These are phyloP conservation scores for Rhizopus sp. DNA, from an alignment of 371 early-diverging fungal genomes.

Conservation along the genomic window DNA sequence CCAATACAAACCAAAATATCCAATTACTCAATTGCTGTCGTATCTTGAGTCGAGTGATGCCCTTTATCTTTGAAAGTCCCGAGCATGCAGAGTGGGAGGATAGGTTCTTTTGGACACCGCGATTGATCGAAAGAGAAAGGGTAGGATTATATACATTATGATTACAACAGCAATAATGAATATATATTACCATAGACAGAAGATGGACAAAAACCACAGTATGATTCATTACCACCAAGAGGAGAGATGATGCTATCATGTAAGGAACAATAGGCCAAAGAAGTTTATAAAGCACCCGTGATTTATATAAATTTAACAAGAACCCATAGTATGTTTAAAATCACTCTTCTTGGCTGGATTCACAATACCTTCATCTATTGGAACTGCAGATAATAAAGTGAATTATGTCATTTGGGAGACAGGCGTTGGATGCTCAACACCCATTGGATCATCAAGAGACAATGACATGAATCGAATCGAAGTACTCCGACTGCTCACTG, in stretches of 20 bases:
- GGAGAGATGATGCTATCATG: constrained; percentile 25
- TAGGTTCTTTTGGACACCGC: constrained; percentile 53
- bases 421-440: constrained; percentile 59
- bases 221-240: constrained; percentile 18
- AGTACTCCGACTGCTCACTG: constrained; percentile 70
- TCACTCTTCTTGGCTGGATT: constrained; percentile 73
- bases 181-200: background rate
- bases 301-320: background rate
- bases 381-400: constrained; percentile 37
- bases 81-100: constrained; percentile 58
- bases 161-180: background rate
- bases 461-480: constrained; percentile 68
- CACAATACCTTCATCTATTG: constrained; percentile 64
- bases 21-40: constrained; percentile 76
- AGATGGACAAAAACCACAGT: constrained; percentile 19
- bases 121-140: constrained; percentile 6
- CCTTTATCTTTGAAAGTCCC: constrained; percentile 73
- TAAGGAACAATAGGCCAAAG: constrained; percentile 2
- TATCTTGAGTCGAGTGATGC: constrained; percentile 74
- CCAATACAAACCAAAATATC: constrained; percentile 33
- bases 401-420: constrained; percentile 82
- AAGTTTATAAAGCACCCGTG: no score
- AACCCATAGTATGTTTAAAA: constrained; percentile 22
- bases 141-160: background rate
- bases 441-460: constrained; percentile 69